Evolutionary conservation across 2,329 filamentous ascomycete species (phyloP), one percentile per base, ranked within the genome.

Genomic region (Microsporum audouinii): DNA sequence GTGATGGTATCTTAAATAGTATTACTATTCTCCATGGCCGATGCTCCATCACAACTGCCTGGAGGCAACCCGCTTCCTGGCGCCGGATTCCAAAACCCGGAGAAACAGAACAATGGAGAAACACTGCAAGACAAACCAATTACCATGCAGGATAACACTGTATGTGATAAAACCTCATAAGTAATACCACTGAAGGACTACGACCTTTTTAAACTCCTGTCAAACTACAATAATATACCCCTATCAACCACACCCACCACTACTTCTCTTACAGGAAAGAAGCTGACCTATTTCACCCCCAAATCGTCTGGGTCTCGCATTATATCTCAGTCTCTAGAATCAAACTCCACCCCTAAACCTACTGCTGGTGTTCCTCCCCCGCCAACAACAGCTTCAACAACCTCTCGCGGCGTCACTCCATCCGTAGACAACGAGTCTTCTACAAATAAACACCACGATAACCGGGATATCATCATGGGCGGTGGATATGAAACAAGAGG

Each of bases 401-500:
- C 36, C 34, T 41, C 56, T 29, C 56, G 56, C 14, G 51, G 51
- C n/a, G 51, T 36, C 51, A 55, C 51, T 4, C 51, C 51, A 2
- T 55, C 36, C 12, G 29, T 58, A 29, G 56, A 58, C 17, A 57
- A 31, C 49, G 7, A 56, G 34, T 51, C 59, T 27, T 53, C 17
- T 23, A 14, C 61, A 17, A 49, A 27, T 27, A 39, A 38, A n/a
- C 29, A 45, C 1, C 60, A 60, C n/a, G 53, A 62, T 57, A 62
- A 64, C 38, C 60, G 61, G 34, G 64, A 65, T 27, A 38, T 61
- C 59, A 58, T 57, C 49, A 64, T 65, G 63, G 34, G 53, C 39
- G 51, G 51, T 55, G 62, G 62, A 4, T 58, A 58, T n/a, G 56
- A 58, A 43, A 58, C 56, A 39, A 39, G 59, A 38, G 57, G 45